phyloP scores from a whole-genome alignment of 441 rosid species.

The Gossypium trilobum region DNA sequence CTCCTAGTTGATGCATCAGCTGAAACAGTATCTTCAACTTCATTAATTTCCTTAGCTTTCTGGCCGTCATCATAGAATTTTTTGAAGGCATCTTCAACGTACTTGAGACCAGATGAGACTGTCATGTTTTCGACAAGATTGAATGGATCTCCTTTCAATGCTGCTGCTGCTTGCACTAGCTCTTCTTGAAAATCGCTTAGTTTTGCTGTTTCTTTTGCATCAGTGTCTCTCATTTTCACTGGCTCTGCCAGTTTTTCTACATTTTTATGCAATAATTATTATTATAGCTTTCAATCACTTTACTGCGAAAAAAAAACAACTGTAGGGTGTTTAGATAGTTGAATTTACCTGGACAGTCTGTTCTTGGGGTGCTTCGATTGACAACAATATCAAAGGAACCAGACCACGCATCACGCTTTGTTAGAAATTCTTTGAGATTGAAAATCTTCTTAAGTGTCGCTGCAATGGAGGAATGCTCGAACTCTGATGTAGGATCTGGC shows the following conservation, averaged over 20 bases:
- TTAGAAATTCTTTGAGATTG: conserved; percentile 63
- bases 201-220: conserved; percentile 37
- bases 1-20: conserved; percentile 19
- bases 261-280: not conserved
- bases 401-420: conserved; percentile 93
- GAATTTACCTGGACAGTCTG: conserved; percentile 63
- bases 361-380: conserved; percentile 50
- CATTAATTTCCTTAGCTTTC: conserved; percentile 34
- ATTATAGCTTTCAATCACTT: not conserved
- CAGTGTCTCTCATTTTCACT: conserved; percentile 33
- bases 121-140: conserved; percentile 54
- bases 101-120: conserved; percentile 39
- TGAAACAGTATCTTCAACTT: conserved; percentile 29
- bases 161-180: conserved; percentile 64
- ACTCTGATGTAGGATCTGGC: conserved; percentile 63
- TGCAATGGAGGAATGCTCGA: conserved; percentile 81
- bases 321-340: not conserved
- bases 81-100: conserved; percentile 45
- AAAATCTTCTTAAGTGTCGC: conserved; percentile 80
- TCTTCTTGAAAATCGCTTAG: conserved; percentile 74
- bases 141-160: conserved; percentile 57
- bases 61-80: conserved; percentile 40
- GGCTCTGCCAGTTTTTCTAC: conserved; percentile 51
- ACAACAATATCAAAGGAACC: conserved; percentile 67
- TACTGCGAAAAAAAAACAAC: not conserved